phyloP scores from a whole-genome alignment of 495 filamentous ascomycete species.

The Penicillium pancosmium region DNA sequence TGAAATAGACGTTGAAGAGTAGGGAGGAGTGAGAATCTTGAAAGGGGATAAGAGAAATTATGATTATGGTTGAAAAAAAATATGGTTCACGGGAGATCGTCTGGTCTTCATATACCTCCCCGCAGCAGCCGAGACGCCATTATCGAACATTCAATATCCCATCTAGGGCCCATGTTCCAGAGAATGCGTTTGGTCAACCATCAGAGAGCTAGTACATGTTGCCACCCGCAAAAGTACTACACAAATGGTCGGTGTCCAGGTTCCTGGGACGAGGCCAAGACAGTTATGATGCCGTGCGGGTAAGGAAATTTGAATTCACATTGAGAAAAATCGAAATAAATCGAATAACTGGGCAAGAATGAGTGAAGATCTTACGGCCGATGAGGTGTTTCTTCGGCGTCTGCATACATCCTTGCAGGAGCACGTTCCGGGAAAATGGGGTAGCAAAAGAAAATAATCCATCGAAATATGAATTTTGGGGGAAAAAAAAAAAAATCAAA shows the following conservation, averaged over 20 bases:
- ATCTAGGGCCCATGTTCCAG: conserved; percentile 14
- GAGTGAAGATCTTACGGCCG: conserved; percentile 20
- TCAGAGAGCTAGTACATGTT: conserved; percentile 13
- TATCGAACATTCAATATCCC: conserved; percentile 1
- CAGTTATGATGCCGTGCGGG: conserved; percentile 13
- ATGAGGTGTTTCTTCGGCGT: conserved; percentile 10
- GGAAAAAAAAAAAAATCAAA: neutral
- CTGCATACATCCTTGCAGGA: conserved; percentile 30
- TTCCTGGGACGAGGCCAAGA: conserved; percentile 19
- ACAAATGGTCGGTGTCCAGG: conserved; percentile 21
- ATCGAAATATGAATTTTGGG: neutral
- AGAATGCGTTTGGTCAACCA: conserved; percentile 10
- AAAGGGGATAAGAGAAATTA: neutral
- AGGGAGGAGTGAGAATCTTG: too few relatives aligned
- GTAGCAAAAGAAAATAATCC: neutral
- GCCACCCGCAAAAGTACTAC: conserved; percentile 31
- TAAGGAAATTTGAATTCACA: conserved; percentile 16
- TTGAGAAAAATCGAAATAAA: conserved; percentile 8
- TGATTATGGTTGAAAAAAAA: conserved; percentile 10
- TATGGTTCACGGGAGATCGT: conserved; percentile 1
- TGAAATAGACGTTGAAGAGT: neutral
- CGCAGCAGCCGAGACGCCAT: conserved; percentile 13
- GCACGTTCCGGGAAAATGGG: conserved; percentile 27
- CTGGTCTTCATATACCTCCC: conserved; percentile 29
- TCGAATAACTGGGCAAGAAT: conserved; percentile 4